Evolutionary conservation across 306 rosid species (phyloP).

Genomic region (Vachellia pachyceras): DNA sequence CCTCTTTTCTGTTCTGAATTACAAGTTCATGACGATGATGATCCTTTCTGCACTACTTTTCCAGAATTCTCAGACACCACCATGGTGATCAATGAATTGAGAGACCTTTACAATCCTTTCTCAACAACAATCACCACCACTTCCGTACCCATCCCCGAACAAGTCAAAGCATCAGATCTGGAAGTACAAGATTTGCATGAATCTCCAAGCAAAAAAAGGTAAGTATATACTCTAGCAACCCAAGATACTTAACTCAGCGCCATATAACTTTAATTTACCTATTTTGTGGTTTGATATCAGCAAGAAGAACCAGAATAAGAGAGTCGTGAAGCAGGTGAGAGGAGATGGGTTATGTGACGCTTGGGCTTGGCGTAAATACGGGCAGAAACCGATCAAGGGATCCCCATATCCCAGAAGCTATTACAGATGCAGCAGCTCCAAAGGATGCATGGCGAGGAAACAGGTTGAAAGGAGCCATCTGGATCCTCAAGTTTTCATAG

Average conservation of each 20-base stretch:
- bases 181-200: slow-evolving; percentile 44
- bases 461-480: slow-evolving; percentile 79
- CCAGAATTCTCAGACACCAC: slow-evolving; percentile 59
- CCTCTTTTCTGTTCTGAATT: slow-evolving; percentile 31
- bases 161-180: slow-evolving; percentile 39
- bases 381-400: slow-evolving; percentile 97
- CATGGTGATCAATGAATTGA: slow-evolving; percentile 58
- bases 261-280: no score
- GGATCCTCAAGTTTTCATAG: slow-evolving; percentile 62
- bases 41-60: slow-evolving; percentile 39
- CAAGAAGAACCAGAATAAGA: slow-evolving; percentile 69
- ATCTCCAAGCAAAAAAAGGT: slow-evolving; percentile 58
- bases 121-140: slow-evolving; percentile 42
- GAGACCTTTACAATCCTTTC: slow-evolving; percentile 67
- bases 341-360: slow-evolving; percentile 60
- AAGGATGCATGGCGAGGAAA: slow-evolving; percentile 86
- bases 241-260: no score
- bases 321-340: slow-evolving; percentile 65
- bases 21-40: slow-evolving; percentile 47
- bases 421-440: slow-evolving; percentile 82
- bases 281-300: slow-evolving; percentile 39
- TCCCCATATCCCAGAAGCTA: slow-evolving; percentile 95
- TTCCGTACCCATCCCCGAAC: slow-evolving; percentile 49
- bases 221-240: no score
- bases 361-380: slow-evolving; percentile 98